phyloP scores from a whole-genome alignment of 306 rosid genomes.

The Lupinus albus region DNA sequence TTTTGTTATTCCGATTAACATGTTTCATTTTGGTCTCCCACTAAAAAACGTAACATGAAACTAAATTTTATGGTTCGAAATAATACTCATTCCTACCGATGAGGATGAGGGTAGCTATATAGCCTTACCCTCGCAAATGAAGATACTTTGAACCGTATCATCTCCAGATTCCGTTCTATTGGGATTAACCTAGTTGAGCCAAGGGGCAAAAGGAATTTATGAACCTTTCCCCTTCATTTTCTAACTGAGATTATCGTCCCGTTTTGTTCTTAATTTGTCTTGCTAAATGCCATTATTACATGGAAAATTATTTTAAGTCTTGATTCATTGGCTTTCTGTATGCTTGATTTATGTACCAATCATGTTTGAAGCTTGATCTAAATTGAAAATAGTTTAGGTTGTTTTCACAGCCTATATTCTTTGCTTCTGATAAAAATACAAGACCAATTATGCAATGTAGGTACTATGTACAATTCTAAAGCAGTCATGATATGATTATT shows the following conservation, averaged over 20 bases:
- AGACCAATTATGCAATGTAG: conserved; percentile 24
- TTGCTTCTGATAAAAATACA: conserved; percentile 18
- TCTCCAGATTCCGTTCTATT: too few species aligned
- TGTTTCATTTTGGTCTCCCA: conserved; percentile 34
- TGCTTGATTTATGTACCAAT: conserved; percentile 4
- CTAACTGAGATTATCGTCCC: too few species aligned
- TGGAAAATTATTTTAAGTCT: not conserved
- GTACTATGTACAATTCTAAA: conserved; percentile 18
- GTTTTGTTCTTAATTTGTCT: not conserved
- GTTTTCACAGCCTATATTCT: not conserved
- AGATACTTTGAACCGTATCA: too few species aligned
- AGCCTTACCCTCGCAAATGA: too few species aligned
- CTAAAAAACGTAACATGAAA: not conserved
- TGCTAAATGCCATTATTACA: not conserved
- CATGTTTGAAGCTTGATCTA: conserved; percentile 23
- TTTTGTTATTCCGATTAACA: conserved; percentile 22
- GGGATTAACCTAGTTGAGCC: too few species aligned
- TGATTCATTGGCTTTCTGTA: conserved; percentile 8
- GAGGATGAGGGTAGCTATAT: too few species aligned
- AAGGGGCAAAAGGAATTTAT: not conserved
- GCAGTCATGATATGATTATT: not conserved
- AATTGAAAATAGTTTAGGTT: conserved; percentile 16
- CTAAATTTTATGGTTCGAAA: not conserved
- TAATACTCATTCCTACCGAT: too few species aligned
- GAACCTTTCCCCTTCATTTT: not conserved